Evolutionary conservation across 768 basidiomycete species (phyloP), one percentile per base, ranked within the genome.

Genomic region (Boletus sp.): DNA sequence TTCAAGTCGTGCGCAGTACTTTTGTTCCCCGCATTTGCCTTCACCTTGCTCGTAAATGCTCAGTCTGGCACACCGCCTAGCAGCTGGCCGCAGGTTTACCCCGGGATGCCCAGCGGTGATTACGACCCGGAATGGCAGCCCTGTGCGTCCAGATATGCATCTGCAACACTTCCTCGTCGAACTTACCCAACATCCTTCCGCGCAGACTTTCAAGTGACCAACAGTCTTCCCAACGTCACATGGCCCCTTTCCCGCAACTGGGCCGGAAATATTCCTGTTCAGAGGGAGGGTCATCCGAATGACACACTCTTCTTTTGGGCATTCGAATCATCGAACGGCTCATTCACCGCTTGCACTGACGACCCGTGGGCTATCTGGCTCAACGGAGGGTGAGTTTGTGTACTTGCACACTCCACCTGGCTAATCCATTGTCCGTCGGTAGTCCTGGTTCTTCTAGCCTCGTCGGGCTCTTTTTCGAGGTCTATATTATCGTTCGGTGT

Each of bases 341-440:
- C 86, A 3, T 70, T 88, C 47, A 86, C 81, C 10, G 69, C 64
- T 51, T 5, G 42, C 27, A 64, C 65, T n/a, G 55, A 69, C 14
- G 73, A 83, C 19, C 87, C 87, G 2, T 88, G 87, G 87, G 79
- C 79, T 4, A 83, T 89, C 39, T 89, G 85, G 85, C 66, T 88
- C 25, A 87, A 87, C 55, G 87, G 86, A 70, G 86, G 85, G 83
- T 84, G 59, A 45, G 80, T 45, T 15, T 5, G 30, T 51, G 13
- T 17, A 11, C 25, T 32, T 35, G 21, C 19, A 17, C 30, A 7
- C 30, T 21, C 2, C n/a, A 27, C 23, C 25, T 9, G 23, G 21
- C 44, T 53, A 13, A 61, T 33, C 23, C 44, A n/a, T 46, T 4
- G 5, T 19, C 0, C 8, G 32, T 34, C 48, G 33, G 23, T 49